Conservation (phyloP, 225 moss, liverwort and hornwort genomes). For the Marchantia polymorpha region DNA sequence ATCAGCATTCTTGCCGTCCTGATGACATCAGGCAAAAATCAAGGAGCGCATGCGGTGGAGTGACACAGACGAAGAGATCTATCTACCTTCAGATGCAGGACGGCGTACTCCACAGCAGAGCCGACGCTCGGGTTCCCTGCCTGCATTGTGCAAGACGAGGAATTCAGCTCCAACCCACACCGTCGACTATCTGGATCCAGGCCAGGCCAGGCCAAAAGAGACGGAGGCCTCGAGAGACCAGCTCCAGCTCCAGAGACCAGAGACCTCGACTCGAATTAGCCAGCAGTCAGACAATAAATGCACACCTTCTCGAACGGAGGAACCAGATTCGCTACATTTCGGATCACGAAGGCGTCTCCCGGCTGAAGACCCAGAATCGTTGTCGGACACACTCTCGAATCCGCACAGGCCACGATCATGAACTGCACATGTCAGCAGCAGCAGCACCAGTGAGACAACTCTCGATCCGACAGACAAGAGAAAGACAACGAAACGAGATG, state of each 20-base stretch:
- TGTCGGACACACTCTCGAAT: conserved; percentile 38
- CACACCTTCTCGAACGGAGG: conserved; percentile 33
- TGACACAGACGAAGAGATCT: neutral
- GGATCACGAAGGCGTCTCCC: conserved; percentile 44
- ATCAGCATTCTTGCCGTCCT: too few species aligned
- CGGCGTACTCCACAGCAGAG: conserved; percentile 42
- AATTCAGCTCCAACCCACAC: too few species aligned
- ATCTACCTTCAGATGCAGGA: conserved; percentile 40
- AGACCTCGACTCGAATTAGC: too few species aligned
- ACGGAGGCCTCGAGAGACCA: too few species aligned
- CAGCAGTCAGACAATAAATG: too few species aligned
- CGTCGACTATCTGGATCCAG: too few species aligned
- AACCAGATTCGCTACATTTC: conserved; percentile 49
- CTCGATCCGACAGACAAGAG: too few species aligned
- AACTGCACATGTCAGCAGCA: conserved; percentile 24
- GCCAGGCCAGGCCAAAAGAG: too few species aligned
- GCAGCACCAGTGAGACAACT: neutral
- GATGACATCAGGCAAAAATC: neutral
- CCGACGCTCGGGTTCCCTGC: conserved; percentile 35
- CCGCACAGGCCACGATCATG: conserved; percentile 46
- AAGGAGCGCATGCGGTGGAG: too few species aligned
- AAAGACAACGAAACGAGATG: too few species aligned
- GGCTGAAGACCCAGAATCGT: conserved; percentile 32
- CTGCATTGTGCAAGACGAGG: neutral
- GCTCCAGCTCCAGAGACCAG: too few species aligned